Evolutionary conservation across 768 basidiomycete species (phyloP).

Genomic region (Leccinum rimulosum): DNA sequence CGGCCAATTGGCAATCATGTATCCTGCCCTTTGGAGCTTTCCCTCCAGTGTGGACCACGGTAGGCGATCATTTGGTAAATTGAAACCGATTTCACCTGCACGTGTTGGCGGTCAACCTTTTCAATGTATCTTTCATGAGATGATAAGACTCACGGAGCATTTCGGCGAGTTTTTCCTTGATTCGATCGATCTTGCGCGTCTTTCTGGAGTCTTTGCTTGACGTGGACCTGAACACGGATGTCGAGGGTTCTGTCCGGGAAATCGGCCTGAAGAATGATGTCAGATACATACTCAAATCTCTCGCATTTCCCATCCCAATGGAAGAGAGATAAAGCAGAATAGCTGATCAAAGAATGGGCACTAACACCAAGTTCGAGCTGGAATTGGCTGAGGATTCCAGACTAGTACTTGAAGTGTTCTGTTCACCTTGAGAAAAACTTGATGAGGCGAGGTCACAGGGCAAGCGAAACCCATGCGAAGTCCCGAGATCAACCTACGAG

Average conservation of each 20-base stretch:
- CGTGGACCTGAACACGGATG: too few relatives aligned
- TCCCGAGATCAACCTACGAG: too few relatives aligned
- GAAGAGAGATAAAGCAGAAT: rapidly evolving
- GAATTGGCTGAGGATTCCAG: not conserved
- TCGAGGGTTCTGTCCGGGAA: too few relatives aligned
- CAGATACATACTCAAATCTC: too few relatives aligned
- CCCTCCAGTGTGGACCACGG: not conserved
- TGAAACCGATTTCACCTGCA: not conserved
- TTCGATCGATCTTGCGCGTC: not conserved
- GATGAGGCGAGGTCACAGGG: not conserved
- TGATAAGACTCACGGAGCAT: not conserved
- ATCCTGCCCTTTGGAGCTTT: not conserved
- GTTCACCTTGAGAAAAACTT: not conserved
- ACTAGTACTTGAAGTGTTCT: not conserved
- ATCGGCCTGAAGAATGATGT: too few relatives aligned
- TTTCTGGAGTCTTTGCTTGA: too few relatives aligned
- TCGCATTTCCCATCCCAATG: too few relatives aligned
- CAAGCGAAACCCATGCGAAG: too few relatives aligned
- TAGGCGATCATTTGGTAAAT: not conserved
- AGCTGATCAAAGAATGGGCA: rapidly evolving
- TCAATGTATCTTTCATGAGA: not conserved
- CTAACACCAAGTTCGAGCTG: not conserved
- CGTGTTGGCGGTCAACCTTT: not conserved
- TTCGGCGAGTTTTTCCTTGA: not conserved
- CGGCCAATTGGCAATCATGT: not conserved